Base-by-base conservation (phyloP, 257 asterid species). In the Petunia axillaris region DNA sequence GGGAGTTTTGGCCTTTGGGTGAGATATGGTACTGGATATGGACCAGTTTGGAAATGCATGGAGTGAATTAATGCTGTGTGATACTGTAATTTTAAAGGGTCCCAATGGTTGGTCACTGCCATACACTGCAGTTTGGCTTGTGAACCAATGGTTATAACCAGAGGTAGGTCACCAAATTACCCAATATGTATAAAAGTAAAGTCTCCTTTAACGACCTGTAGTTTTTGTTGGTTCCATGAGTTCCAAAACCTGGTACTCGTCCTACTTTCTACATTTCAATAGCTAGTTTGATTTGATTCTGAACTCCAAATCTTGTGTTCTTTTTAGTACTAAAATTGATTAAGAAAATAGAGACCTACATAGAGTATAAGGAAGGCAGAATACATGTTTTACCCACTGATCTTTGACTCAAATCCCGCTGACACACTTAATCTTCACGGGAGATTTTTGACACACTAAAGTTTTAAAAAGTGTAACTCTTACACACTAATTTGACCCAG, bases 121-220 rank as follows among this genome's bases (percentile, higher is more conserved):
- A 48, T 48, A n/a, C 41, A 70, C 43, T 10, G 16, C 43, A 70
- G 10, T 25, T 25, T 70, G 59, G 2, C 11, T 48, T 71, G 71
- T 64, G 71, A 35, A 64, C 50, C 71, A 38, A 64, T 70, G 35
- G 64, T 58, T 58, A 58, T 4, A 58, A 58, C 37, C 64, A n/a
- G 64, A 58, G 43, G 60, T 70, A 16, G 9, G 59, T 70, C 76
- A 70, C 58, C 58, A 46, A 25, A 16, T 25, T 66, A 46, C 58
- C 41, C 59, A 9, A 44, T 4, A 25, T 5, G 0, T 70, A 25
- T 25, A 46, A 70, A 16, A 5, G 75, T 70, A 25, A 46, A 7
- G 25, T 25, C 39, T 7, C 16, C 25, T 70, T 16, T 46, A 25
- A 46, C 76, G 44, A 44, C 3, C 48, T 6, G 0, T 8, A 1